Conservation (phyloP, 1,284 basidiomycete species). For the Ceratobasidium sp. region DNA sequence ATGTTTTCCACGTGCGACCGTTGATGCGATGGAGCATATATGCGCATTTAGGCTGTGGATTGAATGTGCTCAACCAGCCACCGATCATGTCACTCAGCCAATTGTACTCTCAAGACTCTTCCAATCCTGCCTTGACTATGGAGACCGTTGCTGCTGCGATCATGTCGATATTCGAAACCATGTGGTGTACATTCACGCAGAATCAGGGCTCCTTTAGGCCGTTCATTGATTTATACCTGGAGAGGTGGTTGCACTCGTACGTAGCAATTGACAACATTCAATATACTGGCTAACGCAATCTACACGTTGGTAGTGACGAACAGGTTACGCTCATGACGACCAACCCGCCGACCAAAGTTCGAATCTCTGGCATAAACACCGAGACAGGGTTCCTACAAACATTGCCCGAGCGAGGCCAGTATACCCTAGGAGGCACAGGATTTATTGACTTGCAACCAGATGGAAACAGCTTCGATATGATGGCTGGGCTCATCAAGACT, state of each 20-base stretch:
- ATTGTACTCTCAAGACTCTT: conserved; percentile 61
- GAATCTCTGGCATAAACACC: conserved; percentile 88
- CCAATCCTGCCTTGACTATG: conserved; percentile 67
- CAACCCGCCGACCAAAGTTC: conserved; percentile 75
- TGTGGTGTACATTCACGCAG: conserved; percentile 81
- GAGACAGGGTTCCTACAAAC: conserved; percentile 92
- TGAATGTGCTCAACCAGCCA: conserved; percentile 90
- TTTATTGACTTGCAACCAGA: conserved; percentile 86
- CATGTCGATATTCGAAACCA: conserved; percentile 80
- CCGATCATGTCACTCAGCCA: conserved; percentile 89
- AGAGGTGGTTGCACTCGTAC: conserved; percentile 91
- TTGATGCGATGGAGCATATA: not conserved
- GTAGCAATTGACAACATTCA: conserved; percentile 52
- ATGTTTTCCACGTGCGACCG: conserved; percentile 12
- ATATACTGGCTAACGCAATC: not conserved
- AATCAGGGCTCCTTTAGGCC: conserved; percentile 77
- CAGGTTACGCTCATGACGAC: conserved; percentile 84
- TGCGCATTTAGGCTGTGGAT: conserved; percentile 79
- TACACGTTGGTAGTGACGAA: conserved; percentile 73
- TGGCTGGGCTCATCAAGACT: conserved; percentile 87
- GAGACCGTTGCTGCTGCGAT: conserved; percentile 84
- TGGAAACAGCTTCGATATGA: conserved; percentile 96
- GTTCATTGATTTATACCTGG: conserved; percentile 83
- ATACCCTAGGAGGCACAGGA: conserved; percentile 54
- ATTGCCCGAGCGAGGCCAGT: conserved; percentile 67